These are phyloP conservation scores for Aspergillus glaucus DNA, from an alignment of 2,329 filamentous ascomycete genomes.

Conservation along the genomic window DNA sequence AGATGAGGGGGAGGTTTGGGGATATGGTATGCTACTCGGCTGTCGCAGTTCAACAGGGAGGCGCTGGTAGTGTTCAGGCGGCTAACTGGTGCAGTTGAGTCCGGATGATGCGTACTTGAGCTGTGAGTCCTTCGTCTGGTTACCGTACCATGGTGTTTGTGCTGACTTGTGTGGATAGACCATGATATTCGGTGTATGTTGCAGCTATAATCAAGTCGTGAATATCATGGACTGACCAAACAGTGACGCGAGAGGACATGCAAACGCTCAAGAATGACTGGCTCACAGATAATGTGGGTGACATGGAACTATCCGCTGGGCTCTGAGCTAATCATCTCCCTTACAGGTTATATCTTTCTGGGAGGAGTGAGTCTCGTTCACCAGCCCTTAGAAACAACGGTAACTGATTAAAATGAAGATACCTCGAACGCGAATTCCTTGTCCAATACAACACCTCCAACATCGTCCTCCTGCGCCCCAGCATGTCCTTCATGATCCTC, in stretches of 20 bases:
- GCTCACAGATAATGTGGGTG: slow-evolving; percentile 85
- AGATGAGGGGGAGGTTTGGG: slow-evolving; percentile 30
- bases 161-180: slow-evolving; percentile 39
- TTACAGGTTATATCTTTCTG: slow-evolving; percentile 86
- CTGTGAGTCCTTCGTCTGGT: slow-evolving; percentile 48
- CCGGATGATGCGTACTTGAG: slow-evolving; percentile 65
- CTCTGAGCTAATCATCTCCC: not conserved
- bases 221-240: not conserved
- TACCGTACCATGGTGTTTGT: not conserved
- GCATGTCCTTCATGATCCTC: slow-evolving; percentile 87
- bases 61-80: slow-evolving; percentile 1
- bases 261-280: slow-evolving; percentile 85
- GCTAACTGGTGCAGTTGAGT: slow-evolving; percentile 35
- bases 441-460: slow-evolving; percentile 71
- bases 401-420: slow-evolving; percentile 39
- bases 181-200: slow-evolving; percentile 59
- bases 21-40: slow-evolving; percentile 26
- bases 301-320: slow-evolving; percentile 1
- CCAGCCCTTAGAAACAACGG: not conserved
- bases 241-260: slow-evolving; percentile 84
- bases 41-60: not conserved
- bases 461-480: slow-evolving; percentile 84
- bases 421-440: slow-evolving; percentile 84
- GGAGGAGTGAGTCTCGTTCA: slow-evolving; percentile 65
- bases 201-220: not conserved